Conservation (phyloP, 2,329 filamentous ascomycete species). For the Diatrype stigma region DNA sequence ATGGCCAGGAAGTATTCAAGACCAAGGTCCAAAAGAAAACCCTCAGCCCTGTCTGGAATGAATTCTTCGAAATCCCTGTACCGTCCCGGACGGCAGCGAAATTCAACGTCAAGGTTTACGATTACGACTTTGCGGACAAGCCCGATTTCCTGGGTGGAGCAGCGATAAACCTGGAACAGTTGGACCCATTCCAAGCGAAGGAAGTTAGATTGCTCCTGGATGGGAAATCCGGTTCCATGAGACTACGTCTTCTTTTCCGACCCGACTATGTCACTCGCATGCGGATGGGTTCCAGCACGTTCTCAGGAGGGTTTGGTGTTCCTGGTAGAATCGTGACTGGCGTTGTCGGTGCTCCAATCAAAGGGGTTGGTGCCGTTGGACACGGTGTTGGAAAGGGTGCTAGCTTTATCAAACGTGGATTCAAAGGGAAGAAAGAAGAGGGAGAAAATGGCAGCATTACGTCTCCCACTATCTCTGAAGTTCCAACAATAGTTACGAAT, state of each 20-base stretch:
- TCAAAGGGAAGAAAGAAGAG: slow-evolving; percentile 68
- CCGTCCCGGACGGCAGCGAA: slow-evolving; percentile 81
- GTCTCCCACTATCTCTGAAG: slow-evolving; percentile 35
- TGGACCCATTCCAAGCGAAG: slow-evolving; percentile 81
- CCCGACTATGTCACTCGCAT: slow-evolving; percentile 85
- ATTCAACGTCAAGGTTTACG: slow-evolving; percentile 79
- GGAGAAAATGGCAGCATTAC: slow-evolving; percentile 44
- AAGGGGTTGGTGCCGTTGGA: slow-evolving; percentile 70
- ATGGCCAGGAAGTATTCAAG: slow-evolving; percentile 88
- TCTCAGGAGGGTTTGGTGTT: slow-evolving; percentile 81
- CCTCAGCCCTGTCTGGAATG: slow-evolving; percentile 90
- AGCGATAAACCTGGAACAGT: slow-evolving; percentile 67
- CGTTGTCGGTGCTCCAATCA: slow-evolving; percentile 84
- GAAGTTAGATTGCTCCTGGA: slow-evolving; percentile 74
- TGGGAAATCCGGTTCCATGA: slow-evolving; percentile 81
- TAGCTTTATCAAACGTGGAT: slow-evolving; percentile 81
- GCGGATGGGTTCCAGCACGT: slow-evolving; percentile 86
- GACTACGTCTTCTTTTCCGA: slow-evolving; percentile 84
- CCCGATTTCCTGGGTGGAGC: slow-evolving; percentile 83
- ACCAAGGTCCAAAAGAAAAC: slow-evolving; percentile 97
- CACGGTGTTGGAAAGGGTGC: slow-evolving; percentile 85
- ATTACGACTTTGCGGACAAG: slow-evolving; percentile 96
- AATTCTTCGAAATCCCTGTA: slow-evolving; percentile 82
- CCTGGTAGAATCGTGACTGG: slow-evolving; percentile 84
- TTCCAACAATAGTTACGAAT: slow-evolving; percentile 40